A percentile compares a stretch with the other conserved stretches of the same genome.
phyloP scores from a whole-genome alignment of 495 filamentous ascomycete genomes.

The Lentithecium fluviatile region DNA sequence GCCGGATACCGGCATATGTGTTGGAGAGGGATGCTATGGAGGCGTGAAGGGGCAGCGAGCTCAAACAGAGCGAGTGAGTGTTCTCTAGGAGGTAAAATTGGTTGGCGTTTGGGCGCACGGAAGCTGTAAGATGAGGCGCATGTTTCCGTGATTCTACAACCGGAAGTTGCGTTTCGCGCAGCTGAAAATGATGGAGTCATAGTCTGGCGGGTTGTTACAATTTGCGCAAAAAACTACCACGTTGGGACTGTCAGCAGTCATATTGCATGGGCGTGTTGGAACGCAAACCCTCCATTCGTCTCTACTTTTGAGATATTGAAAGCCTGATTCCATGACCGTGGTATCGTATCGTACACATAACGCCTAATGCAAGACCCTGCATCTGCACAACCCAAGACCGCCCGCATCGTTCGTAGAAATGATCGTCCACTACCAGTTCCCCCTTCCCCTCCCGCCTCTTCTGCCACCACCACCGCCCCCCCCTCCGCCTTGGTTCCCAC shows the following conservation, averaged over 20 bases:
- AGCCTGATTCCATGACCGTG: not conserved
- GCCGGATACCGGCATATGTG: constrained; percentile 61
- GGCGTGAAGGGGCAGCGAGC: not conserved
- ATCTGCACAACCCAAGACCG: not conserved
- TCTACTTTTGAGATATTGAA: not conserved
- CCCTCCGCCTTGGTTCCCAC: constrained; percentile 28
- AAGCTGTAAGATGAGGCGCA: too few species aligned
- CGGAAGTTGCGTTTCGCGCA: too few species aligned
- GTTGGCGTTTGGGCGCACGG: too few species aligned
- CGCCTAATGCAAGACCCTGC: too few species aligned
- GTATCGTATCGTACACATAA: constrained; percentile 15
- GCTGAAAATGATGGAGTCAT: too few species aligned
- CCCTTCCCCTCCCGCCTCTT: constrained; percentile 36
- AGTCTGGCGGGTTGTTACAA: too few species aligned
- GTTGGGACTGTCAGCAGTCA: not conserved
- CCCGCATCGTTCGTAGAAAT: not conserved
- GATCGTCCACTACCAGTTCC: constrained; percentile 19
- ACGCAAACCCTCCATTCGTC: too few species aligned
- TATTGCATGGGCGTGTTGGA: not conserved
- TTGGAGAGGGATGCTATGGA: constrained; percentile 22
- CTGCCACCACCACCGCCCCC: constrained; percentile 35
- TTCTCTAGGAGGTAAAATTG: too few species aligned
- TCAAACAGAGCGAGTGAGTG: too few species aligned
- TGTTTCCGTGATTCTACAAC: too few species aligned
- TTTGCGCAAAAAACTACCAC: too few species aligned